Evolutionary conservation across 1,284 basidiomycete genomes (phyloP), one percentile per base, ranked within the genome.

Genomic region (Apiotrichum porosum): DNA sequence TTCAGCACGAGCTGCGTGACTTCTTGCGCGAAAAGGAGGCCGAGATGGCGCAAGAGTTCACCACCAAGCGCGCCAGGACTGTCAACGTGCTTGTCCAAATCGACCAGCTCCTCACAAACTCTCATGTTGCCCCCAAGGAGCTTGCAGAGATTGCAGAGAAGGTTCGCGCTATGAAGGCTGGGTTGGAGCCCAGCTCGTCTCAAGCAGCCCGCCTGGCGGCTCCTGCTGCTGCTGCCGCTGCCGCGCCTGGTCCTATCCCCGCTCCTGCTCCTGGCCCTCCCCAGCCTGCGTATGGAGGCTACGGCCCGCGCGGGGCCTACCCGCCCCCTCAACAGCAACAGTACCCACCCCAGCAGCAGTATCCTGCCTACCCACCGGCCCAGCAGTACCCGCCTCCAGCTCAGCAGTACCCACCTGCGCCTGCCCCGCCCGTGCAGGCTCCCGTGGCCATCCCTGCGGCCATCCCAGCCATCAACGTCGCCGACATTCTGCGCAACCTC

Each of bases 11-110:
- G 3, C 38, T 72, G 35, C 56, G 63, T 12, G 45, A 44, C 19
- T 52, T 57, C 28, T 31, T 57, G 28, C 42, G 37, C 4, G 48
- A 54, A n/a, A 72, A 72, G 51, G 65, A 68, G 32, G 54, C 61
- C 9, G 65, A 68, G 36, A 55, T 63, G 33, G 61, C 61, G 3
- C 51, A 56, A 13, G 61, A 66, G 45, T 57, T 53, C 24, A 46
- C 47, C 9, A 47, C 43, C 1, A 28, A 37, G 26, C 42, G 42
- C 13, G 55, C 48, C n/a, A 53, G 51, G 51, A 66, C 69, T 12
- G 59, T 72, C 21, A 63, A 59, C 15, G 62, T 67, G 2, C 53
- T 73, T 23, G 58, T 64, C 26, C 56, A 66, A 49, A 63, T 72
- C 24, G 57, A 60, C 33, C 54, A 66, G 40, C 46, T 72, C 26